Conservation (phyloP, 2,329 filamentous ascomycete genomes). For the Pleoardoris graminearum region DNA sequence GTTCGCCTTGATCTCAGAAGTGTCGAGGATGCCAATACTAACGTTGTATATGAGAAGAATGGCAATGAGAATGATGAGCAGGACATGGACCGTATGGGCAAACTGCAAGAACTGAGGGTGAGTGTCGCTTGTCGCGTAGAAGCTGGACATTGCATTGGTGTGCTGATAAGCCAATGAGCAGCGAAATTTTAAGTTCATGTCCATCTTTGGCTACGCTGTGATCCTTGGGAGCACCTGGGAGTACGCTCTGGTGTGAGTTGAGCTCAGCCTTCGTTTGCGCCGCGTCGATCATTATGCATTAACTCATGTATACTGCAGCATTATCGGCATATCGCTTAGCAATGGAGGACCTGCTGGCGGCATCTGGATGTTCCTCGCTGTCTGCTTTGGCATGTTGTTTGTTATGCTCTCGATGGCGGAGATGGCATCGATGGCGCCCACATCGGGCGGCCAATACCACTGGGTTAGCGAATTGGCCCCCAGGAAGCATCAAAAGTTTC, state of each 20-base stretch:
- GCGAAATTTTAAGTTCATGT: constrained; percentile 22
- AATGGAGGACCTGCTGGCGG: constrained; percentile 35
- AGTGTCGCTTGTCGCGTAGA: background rate
- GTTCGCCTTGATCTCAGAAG: background rate
- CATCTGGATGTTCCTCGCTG: constrained; percentile 32
- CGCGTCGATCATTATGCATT: too few species aligned
- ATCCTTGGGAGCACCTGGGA: constrained; percentile 28
- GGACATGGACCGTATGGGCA: constrained; percentile 31
- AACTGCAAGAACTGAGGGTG: constrained; percentile 25
- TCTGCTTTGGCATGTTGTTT: constrained; percentile 23
- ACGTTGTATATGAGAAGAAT: constrained; percentile 9
- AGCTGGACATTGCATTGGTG: background rate
- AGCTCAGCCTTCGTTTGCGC: too few species aligned
- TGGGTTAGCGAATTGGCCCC: constrained; percentile 44
- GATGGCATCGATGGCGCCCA: constrained; percentile 39
- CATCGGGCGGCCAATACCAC: constrained; percentile 34
- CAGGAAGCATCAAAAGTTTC: constrained; percentile 38
- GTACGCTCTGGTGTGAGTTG: constrained; percentile 17
- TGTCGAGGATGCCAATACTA: background rate
- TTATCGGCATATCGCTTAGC: constrained; percentile 14
- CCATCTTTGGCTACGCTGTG: constrained; percentile 23
- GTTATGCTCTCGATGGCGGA: constrained; percentile 31
- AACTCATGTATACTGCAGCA: too few species aligned
- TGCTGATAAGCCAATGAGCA: constrained; percentile 2
- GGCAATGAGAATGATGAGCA: constrained; percentile 18